phyloP scores from a whole-genome alignment of 2,329 filamentous ascomycete genomes.

The Lachnellula hyalina region DNA sequence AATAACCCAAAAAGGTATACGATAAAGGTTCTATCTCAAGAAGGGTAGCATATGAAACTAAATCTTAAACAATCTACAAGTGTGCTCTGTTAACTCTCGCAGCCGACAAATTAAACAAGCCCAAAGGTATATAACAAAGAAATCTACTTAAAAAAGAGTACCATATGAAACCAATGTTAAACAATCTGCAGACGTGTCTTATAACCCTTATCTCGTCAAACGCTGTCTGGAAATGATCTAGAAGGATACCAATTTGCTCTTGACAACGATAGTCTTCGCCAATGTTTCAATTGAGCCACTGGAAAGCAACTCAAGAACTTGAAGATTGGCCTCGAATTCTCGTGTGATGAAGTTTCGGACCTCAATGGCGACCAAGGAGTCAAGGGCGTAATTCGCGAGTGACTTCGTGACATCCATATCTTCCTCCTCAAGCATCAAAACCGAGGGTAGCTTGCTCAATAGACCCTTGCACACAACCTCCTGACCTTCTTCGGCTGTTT shows the following conservation, averaged over 20 bases:
- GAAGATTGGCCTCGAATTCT: conserved; percentile 37
- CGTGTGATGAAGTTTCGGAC: conserved; percentile 34
- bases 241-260: conserved; percentile 31
- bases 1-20: neutral
- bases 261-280: conserved; percentile 42
- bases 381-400: conserved; percentile 39
- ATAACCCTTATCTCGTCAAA: neutral
- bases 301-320: conserved; percentile 50
- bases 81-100: neutral
- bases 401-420: conserved; percentile 43
- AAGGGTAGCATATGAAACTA: neutral
- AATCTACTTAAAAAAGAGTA: neutral
- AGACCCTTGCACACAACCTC: conserved; percentile 41
- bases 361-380: conserved; percentile 31
- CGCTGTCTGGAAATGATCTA: conserved; percentile 1
- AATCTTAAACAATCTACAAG: neutral
- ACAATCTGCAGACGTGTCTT: neutral
- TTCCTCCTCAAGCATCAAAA: conserved; percentile 45
- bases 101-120: neutral
- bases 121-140: neutral
- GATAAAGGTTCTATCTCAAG: neutral
- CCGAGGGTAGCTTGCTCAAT: conserved; percentile 42
- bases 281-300: conserved; percentile 46
- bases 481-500: conserved; percentile 40
- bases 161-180: neutral